A percentile compares a stretch with the other conserved stretches of the same genome.
Conservation (phyloP, 2,329 filamentous ascomycete genomes). For the Epichloe aotearoae region DNA sequence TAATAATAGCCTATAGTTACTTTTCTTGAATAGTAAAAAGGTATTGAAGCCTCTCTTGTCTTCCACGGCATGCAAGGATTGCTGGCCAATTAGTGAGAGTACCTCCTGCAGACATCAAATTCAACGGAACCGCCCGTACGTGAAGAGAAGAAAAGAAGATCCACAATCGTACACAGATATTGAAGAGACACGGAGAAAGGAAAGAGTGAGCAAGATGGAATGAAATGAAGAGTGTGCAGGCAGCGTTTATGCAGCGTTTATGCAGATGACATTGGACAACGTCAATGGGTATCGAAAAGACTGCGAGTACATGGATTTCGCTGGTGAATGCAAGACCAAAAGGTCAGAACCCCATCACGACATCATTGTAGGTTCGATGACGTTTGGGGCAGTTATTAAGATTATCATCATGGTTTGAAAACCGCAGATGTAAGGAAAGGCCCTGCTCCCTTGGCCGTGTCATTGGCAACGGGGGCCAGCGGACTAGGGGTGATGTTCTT, state of each 20-base stretch:
- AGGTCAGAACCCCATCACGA: background rate
- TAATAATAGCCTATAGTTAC: too few species aligned
- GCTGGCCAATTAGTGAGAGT: too few species aligned
- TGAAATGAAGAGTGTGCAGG: background rate
- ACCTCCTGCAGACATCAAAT: too few species aligned
- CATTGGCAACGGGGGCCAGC: background rate
- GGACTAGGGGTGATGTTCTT: background rate
- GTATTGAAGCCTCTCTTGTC: too few species aligned
- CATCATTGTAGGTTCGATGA: too few species aligned
- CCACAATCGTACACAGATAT: background rate
- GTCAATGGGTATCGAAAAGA: background rate
- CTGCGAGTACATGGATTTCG: background rate
- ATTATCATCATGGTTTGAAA: slow-evolving; percentile 26
- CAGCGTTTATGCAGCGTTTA: background rate
- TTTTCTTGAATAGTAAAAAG: too few species aligned
- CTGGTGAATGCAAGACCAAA: too few species aligned
- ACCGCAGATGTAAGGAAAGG: slow-evolving; percentile 38
- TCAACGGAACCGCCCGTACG: too few species aligned
- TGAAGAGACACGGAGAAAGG: background rate
- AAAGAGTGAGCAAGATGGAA: background rate
- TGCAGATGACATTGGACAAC: background rate
- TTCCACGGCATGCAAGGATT: too few species aligned
- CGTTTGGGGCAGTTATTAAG: background rate
- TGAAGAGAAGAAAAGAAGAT: too few species aligned
- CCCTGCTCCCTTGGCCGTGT: slow-evolving; percentile 10